Evolutionary conservation across 306 rosid species (phyloP).

Genomic region (Hippophae gyantsensis): DNA sequence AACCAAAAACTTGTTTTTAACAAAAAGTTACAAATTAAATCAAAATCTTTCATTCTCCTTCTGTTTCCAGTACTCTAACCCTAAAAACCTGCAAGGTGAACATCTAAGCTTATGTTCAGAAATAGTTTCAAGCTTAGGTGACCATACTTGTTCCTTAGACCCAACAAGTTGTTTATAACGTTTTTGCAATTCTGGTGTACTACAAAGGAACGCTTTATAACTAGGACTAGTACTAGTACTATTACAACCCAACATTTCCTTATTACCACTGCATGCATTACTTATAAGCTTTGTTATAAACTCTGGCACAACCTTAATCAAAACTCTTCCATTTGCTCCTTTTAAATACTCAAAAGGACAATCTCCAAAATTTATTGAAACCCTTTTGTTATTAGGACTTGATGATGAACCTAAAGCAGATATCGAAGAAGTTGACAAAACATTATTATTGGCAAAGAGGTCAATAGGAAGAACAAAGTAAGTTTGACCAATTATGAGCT

Average conservation of each 20-base stretch:
- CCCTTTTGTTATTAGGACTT: conserved; percentile 21
- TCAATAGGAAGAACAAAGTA: conserved; percentile 84
- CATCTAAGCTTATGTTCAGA: conserved; percentile 63
- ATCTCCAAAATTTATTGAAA: conserved; percentile 44
- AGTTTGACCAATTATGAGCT: conserved; percentile 59
- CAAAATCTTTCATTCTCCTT: conserved; percentile 28
- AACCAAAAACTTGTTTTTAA: not conserved
- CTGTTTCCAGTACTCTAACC: conserved; percentile 39
- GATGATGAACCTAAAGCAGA: conserved; percentile 23
- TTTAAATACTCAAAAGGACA: conserved; percentile 64
- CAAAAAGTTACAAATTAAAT: not conserved
- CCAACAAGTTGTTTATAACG: conserved; percentile 77
- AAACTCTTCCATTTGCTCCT: conserved; percentile 43
- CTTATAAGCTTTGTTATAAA: conserved; percentile 43
- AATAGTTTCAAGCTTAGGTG: conserved; percentile 86
- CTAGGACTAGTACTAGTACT: conserved; percentile 8
- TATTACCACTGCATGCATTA: not conserved
- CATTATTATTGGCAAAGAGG: conserved; percentile 27
- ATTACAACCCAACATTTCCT: not conserved
- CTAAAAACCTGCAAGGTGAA: conserved; percentile 65
- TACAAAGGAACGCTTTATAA: conserved; percentile 35
- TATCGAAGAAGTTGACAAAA: conserved; percentile 46
- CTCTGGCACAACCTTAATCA: conserved; percentile 80
- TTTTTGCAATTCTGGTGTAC: conserved; percentile 85
- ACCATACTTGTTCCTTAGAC: conserved; percentile 71